Conservation (phyloP, 352 stramenopile genomes). For the Phytophthora meadii region DNA sequence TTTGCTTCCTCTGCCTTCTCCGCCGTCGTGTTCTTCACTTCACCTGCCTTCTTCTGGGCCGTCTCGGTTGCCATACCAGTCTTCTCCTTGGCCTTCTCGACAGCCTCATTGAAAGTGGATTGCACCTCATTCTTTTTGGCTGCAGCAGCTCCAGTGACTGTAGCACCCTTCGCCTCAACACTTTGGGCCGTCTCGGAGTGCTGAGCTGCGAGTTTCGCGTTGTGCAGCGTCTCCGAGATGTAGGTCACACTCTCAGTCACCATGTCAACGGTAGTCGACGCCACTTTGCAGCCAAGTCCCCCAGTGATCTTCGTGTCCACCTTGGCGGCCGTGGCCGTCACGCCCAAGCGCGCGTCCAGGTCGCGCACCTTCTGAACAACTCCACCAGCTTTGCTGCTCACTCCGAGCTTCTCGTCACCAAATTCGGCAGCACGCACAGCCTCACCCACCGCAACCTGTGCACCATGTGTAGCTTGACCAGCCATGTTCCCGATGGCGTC, state of each 20-base stretch:
- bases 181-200: constrained; percentile 50
- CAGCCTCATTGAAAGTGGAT: constrained; percentile 34
- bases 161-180: constrained; percentile 45
- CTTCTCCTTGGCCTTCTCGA: constrained; percentile 30
- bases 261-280: constrained; percentile 65
- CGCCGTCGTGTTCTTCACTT: constrained; percentile 13
- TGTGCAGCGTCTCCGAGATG: constrained; percentile 65
- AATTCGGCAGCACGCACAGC: constrained; percentile 50
- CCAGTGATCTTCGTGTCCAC: constrained; percentile 74
- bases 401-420: constrained; percentile 63
- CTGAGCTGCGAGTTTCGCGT: constrained; percentile 60
- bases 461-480: constrained; percentile 28
- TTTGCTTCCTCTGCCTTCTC: constrained; percentile 19
- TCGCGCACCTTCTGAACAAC: constrained; percentile 60
- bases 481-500: constrained; percentile 51
- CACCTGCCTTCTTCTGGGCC: constrained; percentile 17
- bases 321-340: constrained; percentile 60
- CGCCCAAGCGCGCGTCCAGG: constrained; percentile 61
- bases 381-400: constrained; percentile 42
- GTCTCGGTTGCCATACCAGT: constrained; percentile 17
- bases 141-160: constrained; percentile 24
- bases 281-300: constrained; percentile 58
- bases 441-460: constrained; percentile 52
- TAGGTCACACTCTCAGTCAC: constrained; percentile 72
- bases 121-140: constrained; percentile 37